These are phyloP conservation scores for Daldinia decipiens DNA, from an alignment of 495 filamentous ascomycete genomes.

Conservation along the genomic window DNA sequence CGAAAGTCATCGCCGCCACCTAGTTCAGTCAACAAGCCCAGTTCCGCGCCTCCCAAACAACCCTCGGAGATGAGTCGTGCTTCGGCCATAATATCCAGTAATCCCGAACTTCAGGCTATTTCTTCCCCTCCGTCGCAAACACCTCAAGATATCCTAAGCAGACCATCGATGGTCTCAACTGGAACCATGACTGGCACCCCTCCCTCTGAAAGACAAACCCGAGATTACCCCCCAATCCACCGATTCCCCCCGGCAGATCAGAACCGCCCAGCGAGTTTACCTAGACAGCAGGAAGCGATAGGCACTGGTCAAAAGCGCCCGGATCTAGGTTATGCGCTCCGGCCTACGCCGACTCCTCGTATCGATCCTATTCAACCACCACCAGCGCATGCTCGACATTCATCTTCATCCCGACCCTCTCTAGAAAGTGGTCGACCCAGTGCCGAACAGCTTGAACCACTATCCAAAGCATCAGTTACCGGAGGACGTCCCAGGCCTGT, in stretches of 20 bases:
- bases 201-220: slow-evolving; percentile 63
- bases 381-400: slow-evolving; percentile 54
- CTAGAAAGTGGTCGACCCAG: slow-evolving; percentile 77
- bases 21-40: slow-evolving; percentile 47
- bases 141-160: slow-evolving; percentile 68
- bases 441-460: slow-evolving; percentile 66
- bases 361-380: slow-evolving; percentile 63
- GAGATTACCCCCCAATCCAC: slow-evolving; percentile 66
- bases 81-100: slow-evolving; percentile 63
- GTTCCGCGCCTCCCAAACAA: slow-evolving; percentile 53
- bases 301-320: slow-evolving; percentile 48
- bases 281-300: slow-evolving; percentile 52
- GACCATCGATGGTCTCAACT: slow-evolving; percentile 84
- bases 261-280: slow-evolving; percentile 67
- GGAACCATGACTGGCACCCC: slow-evolving; percentile 90
- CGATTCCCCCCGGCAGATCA: slow-evolving; percentile 68
- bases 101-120: slow-evolving; percentile 63
- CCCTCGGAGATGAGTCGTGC: slow-evolving; percentile 58
- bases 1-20: slow-evolving; percentile 36
- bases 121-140: slow-evolving; percentile 59
- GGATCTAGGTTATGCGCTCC: slow-evolving; percentile 36
- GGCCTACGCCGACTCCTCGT: slow-evolving; percentile 43
- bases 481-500: slow-evolving; percentile 66
- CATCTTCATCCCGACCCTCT: slow-evolving; percentile 82
- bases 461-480: slow-evolving; percentile 48